These are phyloP conservation scores for Moniliophthora roreri DNA, from an alignment of 1,284 basidiomycete genomes.

Conservation along the genomic window DNA sequence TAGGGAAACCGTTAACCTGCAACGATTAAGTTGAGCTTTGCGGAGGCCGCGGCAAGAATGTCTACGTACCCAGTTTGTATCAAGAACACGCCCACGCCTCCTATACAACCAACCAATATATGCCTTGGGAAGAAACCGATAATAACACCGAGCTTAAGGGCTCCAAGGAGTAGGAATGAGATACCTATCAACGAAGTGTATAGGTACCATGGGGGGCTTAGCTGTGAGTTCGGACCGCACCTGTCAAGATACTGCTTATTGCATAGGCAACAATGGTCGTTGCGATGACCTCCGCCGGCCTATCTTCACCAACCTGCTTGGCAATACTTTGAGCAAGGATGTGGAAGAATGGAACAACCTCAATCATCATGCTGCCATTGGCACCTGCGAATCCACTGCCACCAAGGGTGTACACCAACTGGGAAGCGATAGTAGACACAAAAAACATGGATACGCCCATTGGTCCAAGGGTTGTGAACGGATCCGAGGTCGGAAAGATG, in stretches of 20 bases:
- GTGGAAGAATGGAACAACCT: slow-evolving; percentile 60
- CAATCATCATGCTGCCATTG: slow-evolving; percentile 99
- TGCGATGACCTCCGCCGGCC: slow-evolving; percentile 75
- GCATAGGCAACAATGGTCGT: slow-evolving; percentile 93
- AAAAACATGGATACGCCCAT: slow-evolving; percentile 89
- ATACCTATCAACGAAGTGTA: slow-evolving; percentile 45
- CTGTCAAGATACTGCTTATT: slow-evolving; percentile 89
- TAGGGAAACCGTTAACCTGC: slow-evolving; percentile 80
- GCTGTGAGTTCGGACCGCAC: slow-evolving; percentile 37
- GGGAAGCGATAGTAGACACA: slow-evolving; percentile 57
- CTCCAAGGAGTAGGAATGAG: slow-evolving; percentile 87
- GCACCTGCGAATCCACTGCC: slow-evolving; percentile 88
- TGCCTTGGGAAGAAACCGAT: slow-evolving; percentile 98
- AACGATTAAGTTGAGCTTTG: background rate
- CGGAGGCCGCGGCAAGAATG: background rate
- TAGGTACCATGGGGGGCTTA: background rate
- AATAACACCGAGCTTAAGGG: slow-evolving; percentile 79
- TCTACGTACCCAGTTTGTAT: slow-evolving; percentile 76
- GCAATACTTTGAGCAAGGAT: slow-evolving; percentile 68
- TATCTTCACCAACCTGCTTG: slow-evolving; percentile 67
- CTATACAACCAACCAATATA: slow-evolving; percentile 94
- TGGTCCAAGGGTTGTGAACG: slow-evolving; percentile 79
- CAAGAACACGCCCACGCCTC: slow-evolving; percentile 93
- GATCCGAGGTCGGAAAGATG: slow-evolving; percentile 14
- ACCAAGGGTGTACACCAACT: slow-evolving; percentile 84